These are phyloP conservation scores for Colletotrichum incanum DNA, from an alignment of 2,329 filamentous ascomycete genomes.

Conservation along the genomic window DNA sequence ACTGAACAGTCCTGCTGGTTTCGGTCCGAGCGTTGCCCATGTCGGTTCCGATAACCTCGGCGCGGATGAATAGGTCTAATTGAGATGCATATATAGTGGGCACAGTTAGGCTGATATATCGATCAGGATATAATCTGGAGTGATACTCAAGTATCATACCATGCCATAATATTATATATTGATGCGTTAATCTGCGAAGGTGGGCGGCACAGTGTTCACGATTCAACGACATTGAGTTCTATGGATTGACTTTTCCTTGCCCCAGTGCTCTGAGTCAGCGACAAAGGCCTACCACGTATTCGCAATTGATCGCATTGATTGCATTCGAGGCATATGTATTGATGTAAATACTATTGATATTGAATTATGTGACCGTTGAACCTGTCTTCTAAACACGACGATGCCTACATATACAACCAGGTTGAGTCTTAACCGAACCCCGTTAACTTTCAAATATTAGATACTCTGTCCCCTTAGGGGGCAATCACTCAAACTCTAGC, in stretches of 20 bases:
- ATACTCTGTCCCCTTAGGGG: too few relatives aligned
- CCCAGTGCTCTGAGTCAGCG: neutral
- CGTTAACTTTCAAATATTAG: neutral
- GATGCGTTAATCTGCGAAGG: too few relatives aligned
- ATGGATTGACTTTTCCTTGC: neutral
- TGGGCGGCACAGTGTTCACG: too few relatives aligned
- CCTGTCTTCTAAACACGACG: neutral
- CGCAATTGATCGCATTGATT: too few relatives aligned
- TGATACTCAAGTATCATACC: too few relatives aligned
- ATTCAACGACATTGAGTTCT: neutral
- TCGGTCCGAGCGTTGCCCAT: conserved; percentile 6
- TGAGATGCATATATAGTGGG: too few relatives aligned
- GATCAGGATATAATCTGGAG: too few relatives aligned
- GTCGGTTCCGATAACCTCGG: neutral
- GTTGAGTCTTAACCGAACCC: too few relatives aligned
- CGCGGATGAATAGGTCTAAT: too few relatives aligned
- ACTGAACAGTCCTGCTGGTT: neutral
- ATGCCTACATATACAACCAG: neutral
- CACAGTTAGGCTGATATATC: too few relatives aligned
- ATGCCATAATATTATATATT: neutral
- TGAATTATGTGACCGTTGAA: neutral
- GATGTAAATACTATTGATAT: neutral
- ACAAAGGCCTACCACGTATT: too few relatives aligned
- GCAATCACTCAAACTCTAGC: neutral
- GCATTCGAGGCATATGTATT: neutral